These are phyloP conservation scores for Oryza glumipatula DNA, from an alignment of 176 grass and related monocot species.

Conservation along the genomic window DNA sequence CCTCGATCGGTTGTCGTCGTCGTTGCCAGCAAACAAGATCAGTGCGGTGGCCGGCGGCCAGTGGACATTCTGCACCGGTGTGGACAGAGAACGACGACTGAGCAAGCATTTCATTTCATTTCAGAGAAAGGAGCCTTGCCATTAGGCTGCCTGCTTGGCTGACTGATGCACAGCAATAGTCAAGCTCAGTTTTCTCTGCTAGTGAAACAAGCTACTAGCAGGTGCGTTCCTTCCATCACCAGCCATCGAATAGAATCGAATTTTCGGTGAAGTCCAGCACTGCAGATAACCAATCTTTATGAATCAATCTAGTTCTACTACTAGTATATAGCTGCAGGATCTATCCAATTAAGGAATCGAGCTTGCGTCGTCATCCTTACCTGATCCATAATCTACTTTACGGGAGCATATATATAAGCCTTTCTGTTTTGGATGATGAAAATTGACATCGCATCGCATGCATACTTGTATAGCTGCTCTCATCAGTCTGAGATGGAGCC, in stretches of 20 bases:
- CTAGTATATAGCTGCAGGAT: neutral
- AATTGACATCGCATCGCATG: neutral
- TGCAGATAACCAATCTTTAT: conserved; percentile 8
- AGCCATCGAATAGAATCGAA: too few relatives aligned
- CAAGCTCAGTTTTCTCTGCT: too few relatives aligned
- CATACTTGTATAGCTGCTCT: neutral
- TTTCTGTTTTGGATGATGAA: neutral
- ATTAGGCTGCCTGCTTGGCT: too few relatives aligned
- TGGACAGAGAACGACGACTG: too few relatives aligned
- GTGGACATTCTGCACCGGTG: too few relatives aligned
- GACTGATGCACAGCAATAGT: too few relatives aligned
- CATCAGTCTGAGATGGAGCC: neutral
- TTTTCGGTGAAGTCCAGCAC: neutral
- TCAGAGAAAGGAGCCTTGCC: too few relatives aligned
- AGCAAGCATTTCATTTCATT: too few relatives aligned
- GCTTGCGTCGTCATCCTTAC: neutral
- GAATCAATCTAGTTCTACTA: neutral
- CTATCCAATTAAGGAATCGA: conserved; percentile 9
- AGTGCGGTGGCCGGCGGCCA: too few relatives aligned
- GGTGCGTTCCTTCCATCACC: neutral
- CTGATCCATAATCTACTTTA: neutral
- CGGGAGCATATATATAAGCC: neutral
- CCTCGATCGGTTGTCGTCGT: too few relatives aligned
- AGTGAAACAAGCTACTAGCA: neutral
- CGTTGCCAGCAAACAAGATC: too few relatives aligned